Evolutionary conservation across 805 yeast genomes (phyloP), one percentile per base, ranked within the genome.

Genomic region (Ogataea trehalophila): DNA sequence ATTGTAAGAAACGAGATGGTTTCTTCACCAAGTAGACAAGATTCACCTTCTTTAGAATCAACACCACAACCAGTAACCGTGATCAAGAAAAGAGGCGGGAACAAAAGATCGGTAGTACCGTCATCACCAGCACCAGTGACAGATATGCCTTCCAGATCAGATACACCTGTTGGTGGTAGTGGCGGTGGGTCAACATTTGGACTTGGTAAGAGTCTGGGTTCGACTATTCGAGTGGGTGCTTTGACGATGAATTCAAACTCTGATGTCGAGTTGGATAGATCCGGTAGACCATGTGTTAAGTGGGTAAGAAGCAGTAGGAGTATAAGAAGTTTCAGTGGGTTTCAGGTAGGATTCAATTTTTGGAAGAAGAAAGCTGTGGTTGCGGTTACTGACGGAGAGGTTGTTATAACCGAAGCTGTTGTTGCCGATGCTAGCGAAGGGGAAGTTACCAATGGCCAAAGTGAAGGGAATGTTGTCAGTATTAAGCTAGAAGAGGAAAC

Each of bases 291-390:
- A 7, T 42, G 50, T 20, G 47, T 33, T 39, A 53, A 45, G 33
- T 62, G 55, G 60, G 38, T 33, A 26, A 54, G 48, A 42, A 41
- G 47, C 17, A 45, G 48, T 5, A 49, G 51, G n/a, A 53, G 44
- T 16, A 44, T 63, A 15, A 55, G 54, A 42, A 56, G 61, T 18
- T 64, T 64, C 43, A 62, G 63, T 45, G 68, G 68, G 4, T 58
- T 47, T 49, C 52, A 53, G 20, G 51, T 58, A 38, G 46, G 47
- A 8, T 44, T 58, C 26, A 58, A 59, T 1, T 36, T 52, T 9
- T 63, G 67, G 68, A 45, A 47, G 18, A 43, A 43, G 22, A 16
- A 35, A 6, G 42, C 46, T n/a, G 13, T 17, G 9, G 51, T 47
- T 6, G 48, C 46, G 36, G 40, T 22, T 13, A 39, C 37, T 15